These are phyloP conservation scores for Steccherinum ochraceum DNA, from an alignment of 768 basidiomycete genomes.

Conservation along the genomic window DNA sequence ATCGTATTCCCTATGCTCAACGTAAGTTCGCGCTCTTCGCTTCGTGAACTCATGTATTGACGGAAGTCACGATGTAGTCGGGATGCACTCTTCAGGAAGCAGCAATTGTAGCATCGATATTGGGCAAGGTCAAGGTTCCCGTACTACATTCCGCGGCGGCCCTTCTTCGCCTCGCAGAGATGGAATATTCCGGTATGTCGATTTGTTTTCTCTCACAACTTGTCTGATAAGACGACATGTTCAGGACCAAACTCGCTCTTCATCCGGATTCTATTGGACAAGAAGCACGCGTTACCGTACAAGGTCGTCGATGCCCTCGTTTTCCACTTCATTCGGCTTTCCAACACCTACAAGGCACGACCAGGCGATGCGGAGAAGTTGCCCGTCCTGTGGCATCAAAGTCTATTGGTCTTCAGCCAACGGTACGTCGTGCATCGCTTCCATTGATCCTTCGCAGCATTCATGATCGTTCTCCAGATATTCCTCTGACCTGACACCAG, in stretches of 20 bases:
- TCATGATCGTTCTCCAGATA: slow-evolving; percentile 51
- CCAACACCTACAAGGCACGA: slow-evolving; percentile 80
- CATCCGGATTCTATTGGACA: slow-evolving; percentile 94
- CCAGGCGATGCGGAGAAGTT: slow-evolving; percentile 72
- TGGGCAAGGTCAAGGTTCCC: slow-evolving; percentile 87
- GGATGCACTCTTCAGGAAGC: slow-evolving; percentile 94
- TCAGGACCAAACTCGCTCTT: slow-evolving; percentile 90
- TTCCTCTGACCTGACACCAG: slow-evolving; percentile 87
- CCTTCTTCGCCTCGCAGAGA: slow-evolving; percentile 84
- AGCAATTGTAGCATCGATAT: slow-evolving; percentile 86
- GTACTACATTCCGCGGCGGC: slow-evolving; percentile 97
- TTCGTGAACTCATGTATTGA: not conserved
- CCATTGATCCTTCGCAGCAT: not conserved
- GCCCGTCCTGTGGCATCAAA: slow-evolving; percentile 99
- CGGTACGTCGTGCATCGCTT: slow-evolving; percentile 41
- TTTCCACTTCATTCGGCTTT: slow-evolving; percentile 96
- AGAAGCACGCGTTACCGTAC: slow-evolving; percentile 96
- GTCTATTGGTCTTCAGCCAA: slow-evolving; percentile 89
- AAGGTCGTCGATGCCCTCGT: slow-evolving; percentile 96
- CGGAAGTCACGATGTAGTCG: slow-evolving; percentile 31
- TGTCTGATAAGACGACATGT: not conserved
- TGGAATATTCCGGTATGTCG: slow-evolving; percentile 85
- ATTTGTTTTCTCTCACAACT: not conserved
- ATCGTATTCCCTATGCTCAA: slow-evolving; percentile 94
- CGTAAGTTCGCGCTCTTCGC: slow-evolving; percentile 37